Evolutionary conservation across 495 filamentous ascomycete genomes (phyloP).

Genomic region (Stereocaulon alpinum): DNA sequence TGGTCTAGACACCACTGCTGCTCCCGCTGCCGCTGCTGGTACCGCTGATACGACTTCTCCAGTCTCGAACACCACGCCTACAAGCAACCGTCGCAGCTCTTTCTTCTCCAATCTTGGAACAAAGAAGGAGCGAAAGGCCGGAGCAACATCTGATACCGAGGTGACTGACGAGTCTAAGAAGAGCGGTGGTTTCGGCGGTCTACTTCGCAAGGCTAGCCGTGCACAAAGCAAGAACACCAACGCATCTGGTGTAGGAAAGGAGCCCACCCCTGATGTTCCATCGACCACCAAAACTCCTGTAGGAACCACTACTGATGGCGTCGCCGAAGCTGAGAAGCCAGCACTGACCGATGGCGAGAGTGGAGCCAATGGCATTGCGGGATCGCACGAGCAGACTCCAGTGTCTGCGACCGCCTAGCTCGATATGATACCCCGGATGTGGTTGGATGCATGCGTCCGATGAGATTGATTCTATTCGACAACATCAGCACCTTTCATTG

Average conservation of each 20-base stretch:
- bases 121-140: constrained; percentile 43
- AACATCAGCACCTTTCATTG: constrained; percentile 1
- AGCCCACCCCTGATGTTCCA: constrained; percentile 7
- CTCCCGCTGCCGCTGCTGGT: constrained; percentile 15
- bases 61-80: constrained; percentile 24
- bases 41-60: constrained; percentile 19
- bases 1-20: constrained; percentile 28
- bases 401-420: constrained; percentile 12
- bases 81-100: constrained; percentile 46
- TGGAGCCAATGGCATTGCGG: not conserved
- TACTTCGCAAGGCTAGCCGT: constrained; percentile 50
- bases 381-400: constrained; percentile 10
- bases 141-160: constrained; percentile 40
- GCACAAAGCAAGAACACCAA: constrained; percentile 26
- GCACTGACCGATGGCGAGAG: constrained; percentile 7
- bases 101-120: constrained; percentile 43
- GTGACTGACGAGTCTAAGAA: constrained; percentile 41
- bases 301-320: constrained; percentile 10
- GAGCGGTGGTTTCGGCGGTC: constrained; percentile 42
- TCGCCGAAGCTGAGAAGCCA: constrained; percentile 4
- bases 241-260: constrained; percentile 1
- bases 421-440: not conserved
- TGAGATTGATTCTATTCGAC: not conserved
- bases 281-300: constrained; percentile 9
- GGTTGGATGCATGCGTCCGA: not conserved